phyloP scores from a whole-genome alignment of 1,139 yeast genomes.

The Eremothecium cymbalariae region DNA sequence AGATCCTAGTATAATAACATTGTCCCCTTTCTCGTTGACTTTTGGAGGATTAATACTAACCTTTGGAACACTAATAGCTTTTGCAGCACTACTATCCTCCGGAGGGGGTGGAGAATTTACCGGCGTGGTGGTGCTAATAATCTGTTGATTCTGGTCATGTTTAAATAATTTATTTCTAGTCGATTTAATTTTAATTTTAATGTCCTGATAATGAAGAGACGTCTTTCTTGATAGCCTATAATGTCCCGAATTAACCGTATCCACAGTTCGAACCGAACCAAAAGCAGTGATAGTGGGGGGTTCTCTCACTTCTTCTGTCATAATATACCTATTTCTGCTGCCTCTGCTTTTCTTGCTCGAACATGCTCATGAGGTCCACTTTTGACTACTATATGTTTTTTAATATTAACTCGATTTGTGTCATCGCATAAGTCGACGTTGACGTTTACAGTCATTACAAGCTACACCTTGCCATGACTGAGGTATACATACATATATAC shows the following conservation, averaged over 20 bases:
- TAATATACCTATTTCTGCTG: too few relatives aligned
- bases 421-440: neutral
- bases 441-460: neutral
- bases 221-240: conserved; percentile 1
- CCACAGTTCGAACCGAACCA: neutral
- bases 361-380: neutral
- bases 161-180: conserved; percentile 3
- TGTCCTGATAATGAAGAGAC: conserved; percentile 3
- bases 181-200: conserved; percentile 2
- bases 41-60: neutral
- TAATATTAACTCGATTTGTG: neutral
- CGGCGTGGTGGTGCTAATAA: too few relatives aligned
- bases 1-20: conserved; percentile 7
- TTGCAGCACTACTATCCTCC: neutral
- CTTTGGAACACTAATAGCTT: neutral
- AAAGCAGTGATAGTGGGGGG: neutral
- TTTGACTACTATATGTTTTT: neutral
- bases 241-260: neutral
- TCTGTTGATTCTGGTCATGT: conserved; percentile 1
- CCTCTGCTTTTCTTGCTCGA: too few relatives aligned
- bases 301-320: neutral
- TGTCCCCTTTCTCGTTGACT: conserved; percentile 4
- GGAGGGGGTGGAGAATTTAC: too few relatives aligned
- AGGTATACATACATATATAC: too few relatives aligned
- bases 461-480: neutral